Conservation (phyloP, 345 rosid genomes). For the Lagerstroemia speciosa region DNA sequence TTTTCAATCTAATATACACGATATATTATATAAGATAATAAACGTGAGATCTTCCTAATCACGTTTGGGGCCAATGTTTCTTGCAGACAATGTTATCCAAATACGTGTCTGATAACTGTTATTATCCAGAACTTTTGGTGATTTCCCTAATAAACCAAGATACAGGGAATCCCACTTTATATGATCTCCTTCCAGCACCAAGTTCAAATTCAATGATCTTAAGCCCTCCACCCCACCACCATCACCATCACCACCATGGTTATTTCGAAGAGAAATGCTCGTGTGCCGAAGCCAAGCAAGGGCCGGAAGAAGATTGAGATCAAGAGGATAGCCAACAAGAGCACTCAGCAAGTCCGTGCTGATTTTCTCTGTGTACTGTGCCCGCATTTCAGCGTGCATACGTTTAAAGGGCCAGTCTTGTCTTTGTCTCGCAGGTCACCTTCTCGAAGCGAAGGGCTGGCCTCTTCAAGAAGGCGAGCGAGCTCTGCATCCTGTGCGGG, state of each 20-base stretch:
- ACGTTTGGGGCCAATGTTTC: too few species aligned
- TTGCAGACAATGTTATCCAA: too few species aligned
- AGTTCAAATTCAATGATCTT: neutral
- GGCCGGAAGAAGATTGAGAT: constrained; percentile 19
- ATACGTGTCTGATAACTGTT: too few species aligned
- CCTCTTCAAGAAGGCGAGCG: constrained; percentile 16
- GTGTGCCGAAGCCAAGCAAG: constrained; percentile 7
- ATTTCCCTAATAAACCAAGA: too few species aligned
- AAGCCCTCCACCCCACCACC: too few species aligned
- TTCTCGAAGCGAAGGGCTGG: constrained; percentile 14
- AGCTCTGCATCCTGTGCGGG: constrained; percentile 12
- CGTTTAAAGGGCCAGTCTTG: neutral
- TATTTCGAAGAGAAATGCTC: neutral
- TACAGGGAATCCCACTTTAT: neutral
- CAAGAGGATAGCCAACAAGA: constrained; percentile 13
- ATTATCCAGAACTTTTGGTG: too few species aligned
- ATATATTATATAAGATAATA: too few species aligned
- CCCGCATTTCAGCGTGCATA: too few species aligned
- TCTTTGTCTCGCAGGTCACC: constrained; percentile 7
- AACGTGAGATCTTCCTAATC: too few species aligned
- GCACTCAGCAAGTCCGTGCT: constrained; percentile 6
- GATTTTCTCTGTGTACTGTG: too few species aligned
- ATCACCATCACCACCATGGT: constrained; percentile 2
- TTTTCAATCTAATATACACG: too few species aligned
- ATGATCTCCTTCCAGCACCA: neutral